phyloP scores from a whole-genome alignment of 2,329 filamentous ascomycete genomes.

The Penicillium sp. region DNA sequence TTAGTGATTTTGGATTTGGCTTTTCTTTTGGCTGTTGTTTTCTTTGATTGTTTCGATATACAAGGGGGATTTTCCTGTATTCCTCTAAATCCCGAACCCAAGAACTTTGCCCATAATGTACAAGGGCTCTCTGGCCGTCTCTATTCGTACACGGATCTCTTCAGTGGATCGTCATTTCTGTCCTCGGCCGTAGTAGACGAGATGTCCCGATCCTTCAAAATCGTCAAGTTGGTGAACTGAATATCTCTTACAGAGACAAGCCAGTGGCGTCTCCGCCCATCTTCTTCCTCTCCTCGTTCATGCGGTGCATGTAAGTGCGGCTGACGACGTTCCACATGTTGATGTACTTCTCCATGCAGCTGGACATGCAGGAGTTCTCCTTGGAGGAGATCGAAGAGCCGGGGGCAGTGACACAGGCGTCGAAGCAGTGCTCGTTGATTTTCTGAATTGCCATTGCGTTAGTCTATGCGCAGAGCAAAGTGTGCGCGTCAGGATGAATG shows the following conservation, averaged over 20 bases:
- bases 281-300: constrained; percentile 61
- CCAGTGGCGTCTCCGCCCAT: constrained; percentile 30
- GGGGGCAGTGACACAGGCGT: constrained; percentile 71
- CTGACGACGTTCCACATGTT: constrained; percentile 75
- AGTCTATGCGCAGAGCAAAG: background rate
- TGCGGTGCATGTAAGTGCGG: constrained; percentile 63
- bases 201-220: background rate
- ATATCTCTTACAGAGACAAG: constrained; percentile 7
- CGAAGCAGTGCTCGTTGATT: constrained; percentile 80
- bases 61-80: constrained; percentile 11
- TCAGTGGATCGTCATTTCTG: constrained; percentile 3
- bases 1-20: background rate
- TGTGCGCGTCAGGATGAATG: constrained; percentile 1
- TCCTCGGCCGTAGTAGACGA: background rate
- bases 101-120: constrained; percentile 27
- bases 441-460: constrained; percentile 54
- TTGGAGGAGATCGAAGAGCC: constrained; percentile 65
- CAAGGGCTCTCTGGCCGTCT: constrained; percentile 25
- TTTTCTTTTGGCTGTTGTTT: constrained; percentile 7
- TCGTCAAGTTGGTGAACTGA: background rate
- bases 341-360: constrained; percentile 87
- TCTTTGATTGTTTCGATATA: constrained; percentile 18
- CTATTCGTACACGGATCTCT: constrained; percentile 27
- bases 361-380: constrained; percentile 71
- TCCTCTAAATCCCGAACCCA: constrained; percentile 15